Evolutionary conservation across 495 filamentous ascomycete genomes (phyloP).

Genomic region (Neurospora sp.): DNA sequence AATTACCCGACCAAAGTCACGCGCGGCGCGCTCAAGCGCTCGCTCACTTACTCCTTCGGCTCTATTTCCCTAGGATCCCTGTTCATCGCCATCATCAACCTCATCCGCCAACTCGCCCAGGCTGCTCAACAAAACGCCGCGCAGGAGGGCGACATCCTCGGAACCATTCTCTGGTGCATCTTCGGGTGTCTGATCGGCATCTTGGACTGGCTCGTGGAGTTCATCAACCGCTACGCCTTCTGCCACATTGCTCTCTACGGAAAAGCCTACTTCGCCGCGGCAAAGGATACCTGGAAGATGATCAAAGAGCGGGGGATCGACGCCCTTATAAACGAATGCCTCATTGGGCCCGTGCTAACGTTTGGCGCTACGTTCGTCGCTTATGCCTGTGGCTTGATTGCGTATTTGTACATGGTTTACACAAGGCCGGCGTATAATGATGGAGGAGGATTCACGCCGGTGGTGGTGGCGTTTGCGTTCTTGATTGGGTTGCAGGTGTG

Average conservation of each 20-base stretch:
- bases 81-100: constrained; percentile 79
- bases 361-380: constrained; percentile 79
- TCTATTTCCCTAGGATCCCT: constrained; percentile 80
- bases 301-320: constrained; percentile 88
- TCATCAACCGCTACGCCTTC: constrained; percentile 77
- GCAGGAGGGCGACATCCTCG: constrained; percentile 57
- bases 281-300: constrained; percentile 84
- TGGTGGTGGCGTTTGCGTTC: constrained; percentile 76
- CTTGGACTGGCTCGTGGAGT: constrained; percentile 76
- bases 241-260: constrained; percentile 88
- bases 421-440: constrained; percentile 71
- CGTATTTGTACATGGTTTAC: constrained; percentile 70
- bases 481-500: constrained; percentile 78
- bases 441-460: constrained; percentile 46
- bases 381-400: constrained; percentile 69
- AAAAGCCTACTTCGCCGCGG: constrained; percentile 71
- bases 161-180: constrained; percentile 56
- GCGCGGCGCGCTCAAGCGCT: constrained; percentile 62
- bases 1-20: constrained; percentile 70
- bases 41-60: constrained; percentile 84
- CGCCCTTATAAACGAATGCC: constrained; percentile 78
- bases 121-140: constrained; percentile 57
- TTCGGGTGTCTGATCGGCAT: constrained; percentile 66
- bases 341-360: constrained; percentile 81
- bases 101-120: constrained; percentile 65